These are phyloP conservation scores for Tilletia caries DNA, from an alignment of 1,284 basidiomycete genomes.

Conservation along the genomic window DNA sequence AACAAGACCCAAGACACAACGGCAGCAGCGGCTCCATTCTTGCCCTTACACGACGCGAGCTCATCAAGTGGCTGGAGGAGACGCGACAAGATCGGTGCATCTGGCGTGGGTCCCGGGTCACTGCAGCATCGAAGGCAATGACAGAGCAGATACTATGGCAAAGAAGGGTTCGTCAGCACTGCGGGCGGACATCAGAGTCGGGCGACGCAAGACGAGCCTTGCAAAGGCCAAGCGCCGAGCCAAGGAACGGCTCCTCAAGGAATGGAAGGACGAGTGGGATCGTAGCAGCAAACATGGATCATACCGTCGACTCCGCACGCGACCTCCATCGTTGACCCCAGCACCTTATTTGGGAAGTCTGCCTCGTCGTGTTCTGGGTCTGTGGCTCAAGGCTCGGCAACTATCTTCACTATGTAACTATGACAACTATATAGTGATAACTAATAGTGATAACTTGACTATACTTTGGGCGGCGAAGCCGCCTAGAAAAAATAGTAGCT, in stretches of 20 bases:
- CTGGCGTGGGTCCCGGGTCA: not conserved
- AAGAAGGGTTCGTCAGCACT: not conserved
- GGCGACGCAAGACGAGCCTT: not conserved
- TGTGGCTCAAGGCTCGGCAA: not conserved
- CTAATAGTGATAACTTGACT: too few species aligned
- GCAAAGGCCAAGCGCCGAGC: not conserved
- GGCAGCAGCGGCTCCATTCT: not conserved
- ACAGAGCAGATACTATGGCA: not conserved
- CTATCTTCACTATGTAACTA: too few species aligned
- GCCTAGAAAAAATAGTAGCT: too few species aligned
- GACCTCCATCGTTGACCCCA: not conserved
- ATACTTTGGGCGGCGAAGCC: too few species aligned
- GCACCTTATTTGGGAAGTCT: not conserved
- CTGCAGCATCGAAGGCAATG: not conserved
- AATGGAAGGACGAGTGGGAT: not conserved
- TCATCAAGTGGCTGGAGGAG: not conserved
- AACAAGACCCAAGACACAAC: not conserved
- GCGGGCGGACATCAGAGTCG: not conserved
- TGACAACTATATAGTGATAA: too few species aligned
- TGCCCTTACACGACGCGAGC: not conserved
- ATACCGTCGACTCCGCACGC: not conserved
- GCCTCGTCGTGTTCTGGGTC: not conserved
- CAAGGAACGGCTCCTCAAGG: not conserved
- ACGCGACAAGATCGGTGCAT: not conserved
- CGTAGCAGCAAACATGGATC: too few species aligned